Evolutionary conservation across 2,329 filamentous ascomycete genomes (phyloP), one percentile per base, ranked within the genome.

Genomic region (Graphilbum sp.): DNA sequence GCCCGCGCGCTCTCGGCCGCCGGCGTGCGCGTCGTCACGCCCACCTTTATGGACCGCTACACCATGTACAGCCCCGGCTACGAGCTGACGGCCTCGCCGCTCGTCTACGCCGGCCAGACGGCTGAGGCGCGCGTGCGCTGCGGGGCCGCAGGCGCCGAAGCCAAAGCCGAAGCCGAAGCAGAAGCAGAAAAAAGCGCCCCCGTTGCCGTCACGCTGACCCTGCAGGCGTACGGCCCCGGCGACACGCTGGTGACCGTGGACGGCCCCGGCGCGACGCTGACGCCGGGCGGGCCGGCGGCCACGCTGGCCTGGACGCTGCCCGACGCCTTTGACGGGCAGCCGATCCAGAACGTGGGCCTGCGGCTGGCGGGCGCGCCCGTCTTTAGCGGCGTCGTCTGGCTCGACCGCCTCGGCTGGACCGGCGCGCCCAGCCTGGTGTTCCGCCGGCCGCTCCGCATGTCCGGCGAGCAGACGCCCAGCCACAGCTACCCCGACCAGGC

Each of bases 61-160:
- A 44, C 47, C 8, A 37, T 47, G 4, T 27, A 39, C 5, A 46
- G 49, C 39, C 34, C 21, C 3, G 31, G 12, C 4, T 54, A 54
- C 37, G 46, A 48, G 11, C 36, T 54, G 6, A 47, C 46, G 19
- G 45, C 47, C 13, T 50, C 52, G 9, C 52, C 52, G 0, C 42
- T 54, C 2, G 34, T 54, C 1, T 54, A 51, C 20, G 49, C 52
- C 0, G 52, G 52, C 8, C 52, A 54, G 36, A 45, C 16, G 16
- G 31, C 52, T 8, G 34, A 32, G 29, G 49, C 46, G 2, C 32
- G 18, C 5, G 27, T 52, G 12, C 40, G 41, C 4, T 37, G 39
- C 1, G 44, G 41, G 4, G 13, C 6, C 1, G 30, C n/a, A 5
- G 8, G 5, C 2, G 10, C 11, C n/a, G n/a, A n/a, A n/a, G n/a